Conservation (phyloP, 148 eudicot genomes). For the Rhododendron simsii region DNA sequence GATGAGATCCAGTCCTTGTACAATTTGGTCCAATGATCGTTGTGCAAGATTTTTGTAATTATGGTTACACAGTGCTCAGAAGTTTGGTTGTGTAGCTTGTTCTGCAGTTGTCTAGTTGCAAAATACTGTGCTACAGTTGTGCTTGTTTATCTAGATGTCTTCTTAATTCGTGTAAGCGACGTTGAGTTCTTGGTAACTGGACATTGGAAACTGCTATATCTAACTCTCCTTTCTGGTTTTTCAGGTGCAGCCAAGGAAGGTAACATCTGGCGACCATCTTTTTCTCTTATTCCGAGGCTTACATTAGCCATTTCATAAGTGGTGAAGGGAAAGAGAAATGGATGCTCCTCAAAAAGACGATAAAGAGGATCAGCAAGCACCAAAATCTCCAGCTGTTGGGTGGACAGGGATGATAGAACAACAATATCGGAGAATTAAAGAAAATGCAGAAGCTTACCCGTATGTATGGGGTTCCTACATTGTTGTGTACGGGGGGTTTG, state of each 20-base stretch:
- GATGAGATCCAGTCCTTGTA: neutral
- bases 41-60: neutral
- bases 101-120: neutral
- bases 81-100: neutral
- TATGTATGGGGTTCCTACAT: slow-evolving; percentile 83
- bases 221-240: neutral
- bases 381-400: slow-evolving; percentile 25
- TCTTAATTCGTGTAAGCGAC: neutral
- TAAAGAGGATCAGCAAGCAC: slow-evolving; percentile 29
- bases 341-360: slow-evolving; percentile 28
- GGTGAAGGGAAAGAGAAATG: slow-evolving; percentile 17
- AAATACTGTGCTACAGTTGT: neutral
- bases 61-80: neutral
- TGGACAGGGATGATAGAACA: slow-evolving; percentile 34
- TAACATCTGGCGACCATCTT: neutral
- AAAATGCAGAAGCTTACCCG: slow-evolving; percentile 71
- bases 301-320: neutral
- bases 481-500: slow-evolving; percentile 78
- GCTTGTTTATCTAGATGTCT: neutral
- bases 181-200: neutral
- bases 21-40: neutral
- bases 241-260: neutral
- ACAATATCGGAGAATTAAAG: slow-evolving; percentile 51
- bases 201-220: neutral
- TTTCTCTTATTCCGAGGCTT: neutral